Evolutionary conservation across 164 flowering plant species (phyloP).

Genomic region (Platanus orientalis): DNA sequence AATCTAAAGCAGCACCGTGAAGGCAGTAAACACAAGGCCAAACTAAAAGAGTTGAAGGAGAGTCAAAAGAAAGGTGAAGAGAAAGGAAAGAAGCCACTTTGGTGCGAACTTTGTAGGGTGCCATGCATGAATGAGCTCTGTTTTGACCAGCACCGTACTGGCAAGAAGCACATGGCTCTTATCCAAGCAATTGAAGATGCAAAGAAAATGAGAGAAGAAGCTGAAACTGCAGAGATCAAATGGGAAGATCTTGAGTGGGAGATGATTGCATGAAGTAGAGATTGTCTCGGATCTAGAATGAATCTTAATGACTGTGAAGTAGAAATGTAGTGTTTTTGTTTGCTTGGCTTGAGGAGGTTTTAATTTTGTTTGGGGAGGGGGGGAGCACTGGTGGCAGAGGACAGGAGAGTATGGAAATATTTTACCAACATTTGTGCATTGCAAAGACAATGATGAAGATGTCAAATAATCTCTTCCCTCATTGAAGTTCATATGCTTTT

Average conservation of each 20-base stretch:
- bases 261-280: neutral
- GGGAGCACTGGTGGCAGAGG: no score
- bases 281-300: no score
- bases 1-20: slow-evolving; percentile 22
- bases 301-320: no score
- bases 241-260: slow-evolving; percentile 1
- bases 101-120: slow-evolving; percentile 15
- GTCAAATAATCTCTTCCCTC: no score
- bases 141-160: slow-evolving; percentile 17
- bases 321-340: no score
- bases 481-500: no score
- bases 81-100: neutral
- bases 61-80: neutral
- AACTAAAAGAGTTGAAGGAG: slow-evolving; percentile 1
- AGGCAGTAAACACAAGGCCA: slow-evolving; percentile 20
- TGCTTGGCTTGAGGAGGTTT: no score
- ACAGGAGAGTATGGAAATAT: no score
- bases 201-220: neutral
- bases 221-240: neutral
- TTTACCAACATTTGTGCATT: no score
- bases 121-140: slow-evolving; percentile 9
- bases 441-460: no score
- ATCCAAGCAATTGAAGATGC: slow-evolving; percentile 5
- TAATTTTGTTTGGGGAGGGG: no score
- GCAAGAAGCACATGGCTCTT: slow-evolving; percentile 11